phyloP scores from a whole-genome alignment of 2,329 filamentous ascomycete species.

The Diplocarpon rosae region DNA sequence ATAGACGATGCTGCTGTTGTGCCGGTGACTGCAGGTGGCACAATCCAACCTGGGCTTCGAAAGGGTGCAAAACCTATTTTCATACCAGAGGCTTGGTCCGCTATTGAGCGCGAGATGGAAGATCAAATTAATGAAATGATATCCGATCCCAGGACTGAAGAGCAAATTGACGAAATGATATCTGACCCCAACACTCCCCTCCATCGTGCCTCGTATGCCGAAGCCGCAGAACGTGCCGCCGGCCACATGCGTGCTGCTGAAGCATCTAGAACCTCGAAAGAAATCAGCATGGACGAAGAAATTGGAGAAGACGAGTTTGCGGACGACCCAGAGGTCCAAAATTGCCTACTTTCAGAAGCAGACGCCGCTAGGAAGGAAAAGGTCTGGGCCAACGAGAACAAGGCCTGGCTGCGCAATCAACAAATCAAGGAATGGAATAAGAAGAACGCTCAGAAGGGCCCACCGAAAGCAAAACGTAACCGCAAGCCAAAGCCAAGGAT shows the following conservation, averaged over 20 bases:
- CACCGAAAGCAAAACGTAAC: slow-evolving; percentile 45
- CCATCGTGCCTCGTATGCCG: slow-evolving; percentile 33
- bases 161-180: not conserved
- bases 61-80: slow-evolving; percentile 25
- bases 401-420: slow-evolving; percentile 80
- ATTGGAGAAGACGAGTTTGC: slow-evolving; percentile 77
- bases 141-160: slow-evolving; percentile 44
- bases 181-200: not conserved
- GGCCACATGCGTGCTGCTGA: slow-evolving; percentile 43
- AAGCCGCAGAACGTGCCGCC: slow-evolving; percentile 42
- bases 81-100: slow-evolving; percentile 44
- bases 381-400: slow-evolving; percentile 92
- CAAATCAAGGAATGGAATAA: slow-evolving; percentile 73
- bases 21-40: not conserved
- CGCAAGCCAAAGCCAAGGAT: slow-evolving; percentile 46
- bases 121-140: slow-evolving; percentile 61
- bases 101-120: slow-evolving; percentile 53
- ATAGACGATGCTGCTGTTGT: slow-evolving; percentile 1
- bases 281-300: slow-evolving; percentile 48
- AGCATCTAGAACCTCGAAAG: slow-evolving; percentile 35
- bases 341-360: slow-evolving; percentile 61
- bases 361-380: slow-evolving; percentile 78
- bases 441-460: slow-evolving; percentile 47
- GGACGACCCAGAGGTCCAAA: slow-evolving; percentile 76
- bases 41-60: not conserved